A percentile compares a stretch with the other conserved stretches of the same genome.
Conservation (phyloP, 192 early-diverging fungal species). For the Gryganskiella cystojenkinii region DNA sequence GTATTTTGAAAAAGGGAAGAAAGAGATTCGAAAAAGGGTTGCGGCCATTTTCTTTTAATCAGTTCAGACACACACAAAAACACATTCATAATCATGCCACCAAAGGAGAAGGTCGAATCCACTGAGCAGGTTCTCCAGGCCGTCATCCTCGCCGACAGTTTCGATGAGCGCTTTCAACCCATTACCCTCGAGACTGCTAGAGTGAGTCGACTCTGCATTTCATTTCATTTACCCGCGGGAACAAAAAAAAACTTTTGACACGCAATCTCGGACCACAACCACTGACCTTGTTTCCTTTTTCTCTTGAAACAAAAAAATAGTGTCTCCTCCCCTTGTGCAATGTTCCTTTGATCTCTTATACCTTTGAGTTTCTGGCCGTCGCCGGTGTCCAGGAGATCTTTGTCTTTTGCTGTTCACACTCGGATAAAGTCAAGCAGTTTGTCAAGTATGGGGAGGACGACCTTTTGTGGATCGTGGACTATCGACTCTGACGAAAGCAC, state of each 20-base stretch:
- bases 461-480: neutral
- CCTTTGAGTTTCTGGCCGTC: constrained; percentile 90
- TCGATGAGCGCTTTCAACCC: constrained; percentile 89
- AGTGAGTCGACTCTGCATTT: constrained; percentile 52
- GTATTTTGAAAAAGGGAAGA: no score
- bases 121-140: constrained; percentile 83
- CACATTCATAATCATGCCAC: constrained; percentile 24
- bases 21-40: no score
- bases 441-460: constrained; percentile 66
- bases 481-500: no score
- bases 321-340: constrained; percentile 95
- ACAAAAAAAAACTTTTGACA: neutral
- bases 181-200: constrained; percentile 85
- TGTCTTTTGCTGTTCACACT: constrained; percentile 86
- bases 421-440: constrained; percentile 85
- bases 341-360: constrained; percentile 96
- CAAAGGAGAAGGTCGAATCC: constrained; percentile 53
- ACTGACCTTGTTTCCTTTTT: neutral
- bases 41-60: neutral
- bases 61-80: neutral
- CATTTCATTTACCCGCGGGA: neutral
- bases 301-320: constrained; percentile 43
- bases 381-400: constrained; percentile 89
- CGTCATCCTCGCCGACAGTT: constrained; percentile 92
- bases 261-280: neutral